Base-by-base conservation (phyloP, 441 rosid genomes). In the Eruca vesicaria region DNA sequence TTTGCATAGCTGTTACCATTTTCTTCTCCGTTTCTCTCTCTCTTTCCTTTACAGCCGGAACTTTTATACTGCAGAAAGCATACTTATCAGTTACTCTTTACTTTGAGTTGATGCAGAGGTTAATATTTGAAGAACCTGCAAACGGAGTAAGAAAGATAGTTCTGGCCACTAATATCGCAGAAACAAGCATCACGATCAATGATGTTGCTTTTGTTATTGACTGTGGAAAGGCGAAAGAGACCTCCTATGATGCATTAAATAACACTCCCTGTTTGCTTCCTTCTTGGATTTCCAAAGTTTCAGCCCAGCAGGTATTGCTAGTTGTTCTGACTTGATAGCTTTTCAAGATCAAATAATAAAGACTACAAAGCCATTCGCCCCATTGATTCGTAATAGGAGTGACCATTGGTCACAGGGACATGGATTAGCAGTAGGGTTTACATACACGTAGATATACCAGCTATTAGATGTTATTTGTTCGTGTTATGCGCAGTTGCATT, bases 221-320 rank as follows among this genome's bases (percentile, higher is more conserved):
- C 82, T 94, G 97, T 78, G 98, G 98, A 75, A 92, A 94, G 83
- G 97, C 97, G 63, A 94, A 94, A 79, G 97, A 89, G 89, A 86
- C 94, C 36, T 92, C 97, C 3, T 94, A 92, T 64, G 97, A 94
- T 84, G 98, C 98, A 66, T 82, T 92, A 60, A 94, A 94, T 76
- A 94, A 94, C 69, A 89, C 98, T 41, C 96, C 98, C 33, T 94
- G 97, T 82, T 84, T 94, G 85, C 97, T 92, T 74, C 96, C 98
- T 69, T 85, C 96, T 36, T 94, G 98, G 98, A 88, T 94, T 78
- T 89, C 98, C 26, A 90, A 88, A 84, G 97, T 84, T 83, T 92
- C 97, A 84, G 95, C 93, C 43, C 94, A 84, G 77, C 98, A 94
- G 87, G 98, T 94, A 88, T 77, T 85, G 61, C 78, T 78, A 19